Evolutionary conservation across 805 yeast species (phyloP).

Genomic region (Lipomyces spencermartinsiae): DNA sequence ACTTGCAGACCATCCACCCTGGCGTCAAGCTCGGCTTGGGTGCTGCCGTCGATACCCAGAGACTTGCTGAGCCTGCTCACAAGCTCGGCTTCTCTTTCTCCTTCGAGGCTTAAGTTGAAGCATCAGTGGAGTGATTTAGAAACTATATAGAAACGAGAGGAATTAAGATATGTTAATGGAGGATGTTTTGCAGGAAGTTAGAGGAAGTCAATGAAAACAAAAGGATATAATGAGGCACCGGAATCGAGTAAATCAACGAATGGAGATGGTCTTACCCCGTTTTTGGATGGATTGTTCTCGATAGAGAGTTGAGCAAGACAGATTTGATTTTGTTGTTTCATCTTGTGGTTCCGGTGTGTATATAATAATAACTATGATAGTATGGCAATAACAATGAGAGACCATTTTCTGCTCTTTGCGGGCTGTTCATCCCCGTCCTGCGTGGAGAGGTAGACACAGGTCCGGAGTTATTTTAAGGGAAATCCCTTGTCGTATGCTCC

Average conservation of each 20-base stretch:
- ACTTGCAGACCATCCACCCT: constrained; percentile 93
- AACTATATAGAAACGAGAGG: neutral
- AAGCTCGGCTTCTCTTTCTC: constrained; percentile 95
- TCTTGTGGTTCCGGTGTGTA: neutral
- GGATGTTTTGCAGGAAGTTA: neutral
- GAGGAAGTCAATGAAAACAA: neutral
- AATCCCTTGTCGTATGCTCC: too few relatives aligned
- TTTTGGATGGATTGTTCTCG: neutral
- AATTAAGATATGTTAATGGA: neutral
- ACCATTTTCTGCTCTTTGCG: too few relatives aligned
- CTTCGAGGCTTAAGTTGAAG: constrained; percentile 73
- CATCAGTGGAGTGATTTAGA: neutral
- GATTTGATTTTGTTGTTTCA: neutral
- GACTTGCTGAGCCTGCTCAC: constrained; percentile 95
- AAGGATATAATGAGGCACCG: neutral
- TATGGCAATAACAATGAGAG: too few relatives aligned
- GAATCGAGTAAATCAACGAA: neutral
- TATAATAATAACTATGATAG: neutral
- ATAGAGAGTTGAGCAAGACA: neutral
- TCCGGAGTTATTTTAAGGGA: too few relatives aligned
- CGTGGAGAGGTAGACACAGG: too few relatives aligned
- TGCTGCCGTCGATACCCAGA: constrained; percentile 94
- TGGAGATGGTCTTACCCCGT: neutral
- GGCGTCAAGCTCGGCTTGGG: constrained; percentile 98
- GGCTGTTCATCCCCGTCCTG: too few relatives aligned